These are phyloP conservation scores for Phytophthora foliorum DNA, from an alignment of 352 stramenopile species.

Conservation along the genomic window DNA sequence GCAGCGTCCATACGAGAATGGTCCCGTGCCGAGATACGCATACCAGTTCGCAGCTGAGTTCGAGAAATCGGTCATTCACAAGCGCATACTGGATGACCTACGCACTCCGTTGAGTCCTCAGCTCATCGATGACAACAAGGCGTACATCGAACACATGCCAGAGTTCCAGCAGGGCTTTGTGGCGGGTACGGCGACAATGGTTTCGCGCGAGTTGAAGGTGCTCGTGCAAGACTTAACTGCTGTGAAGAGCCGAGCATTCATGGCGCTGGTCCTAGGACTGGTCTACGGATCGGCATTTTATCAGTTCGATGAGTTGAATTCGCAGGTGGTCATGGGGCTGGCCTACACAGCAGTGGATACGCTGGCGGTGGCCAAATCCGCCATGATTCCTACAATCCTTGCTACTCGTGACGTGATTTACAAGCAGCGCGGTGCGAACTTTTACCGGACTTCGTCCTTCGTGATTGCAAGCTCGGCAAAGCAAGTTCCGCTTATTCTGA, in stretches of 20 bases:
- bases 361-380: slow-evolving; percentile 71
- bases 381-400: slow-evolving; percentile 77
- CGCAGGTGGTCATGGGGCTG: slow-evolving; percentile 46
- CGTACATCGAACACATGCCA: slow-evolving; percentile 30
- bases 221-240: slow-evolving; percentile 34
- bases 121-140: slow-evolving; percentile 15
- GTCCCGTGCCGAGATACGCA: slow-evolving; percentile 1
- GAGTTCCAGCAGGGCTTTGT: slow-evolving; percentile 40
- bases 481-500: slow-evolving; percentile 48
- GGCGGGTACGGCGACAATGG: slow-evolving; percentile 3
- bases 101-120: slow-evolving; percentile 4
- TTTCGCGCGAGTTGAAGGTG: slow-evolving; percentile 39
- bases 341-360: slow-evolving; percentile 87
- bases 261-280: slow-evolving; percentile 29
- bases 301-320: slow-evolving; percentile 29
- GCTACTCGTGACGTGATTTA: slow-evolving; percentile 77
- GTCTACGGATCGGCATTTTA: slow-evolving; percentile 34
- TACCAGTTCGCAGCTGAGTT: slow-evolving; percentile 38
- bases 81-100: slow-evolving; percentile 29
- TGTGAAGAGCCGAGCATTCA: slow-evolving; percentile 32
- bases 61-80: slow-evolving; percentile 28
- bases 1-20: slow-evolving; percentile 40
- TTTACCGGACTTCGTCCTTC: slow-evolving; percentile 81
- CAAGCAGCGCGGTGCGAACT: slow-evolving; percentile 87
- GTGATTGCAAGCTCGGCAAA: slow-evolving; percentile 57